Evolutionary conservation across 2,329 filamentous ascomycete genomes (phyloP).

Genomic region (Leptographium lundbergii): DNA sequence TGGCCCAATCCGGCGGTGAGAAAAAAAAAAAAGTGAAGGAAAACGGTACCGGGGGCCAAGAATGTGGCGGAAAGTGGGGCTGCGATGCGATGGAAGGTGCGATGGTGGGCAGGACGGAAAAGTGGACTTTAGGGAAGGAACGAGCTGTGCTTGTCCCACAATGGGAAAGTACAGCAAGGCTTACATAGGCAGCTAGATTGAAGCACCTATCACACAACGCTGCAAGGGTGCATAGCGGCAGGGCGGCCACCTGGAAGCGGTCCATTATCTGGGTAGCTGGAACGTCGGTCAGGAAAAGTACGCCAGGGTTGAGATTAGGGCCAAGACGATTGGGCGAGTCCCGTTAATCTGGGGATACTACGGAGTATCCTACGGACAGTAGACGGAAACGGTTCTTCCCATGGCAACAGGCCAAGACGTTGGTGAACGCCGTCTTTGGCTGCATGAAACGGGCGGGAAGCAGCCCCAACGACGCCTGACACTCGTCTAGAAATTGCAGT

Average conservation of each 20-base stretch:
- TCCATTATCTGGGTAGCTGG: background rate
- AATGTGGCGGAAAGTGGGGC: background rate
- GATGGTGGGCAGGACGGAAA: background rate
- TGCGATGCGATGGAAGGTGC: background rate
- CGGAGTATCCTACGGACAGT: too few relatives aligned
- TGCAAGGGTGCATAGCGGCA: background rate
- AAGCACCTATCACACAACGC: background rate
- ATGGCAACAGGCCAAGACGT: background rate
- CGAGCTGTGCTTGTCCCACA: background rate
- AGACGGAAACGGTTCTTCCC: background rate
- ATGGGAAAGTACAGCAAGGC: background rate
- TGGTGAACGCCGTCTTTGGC: background rate
- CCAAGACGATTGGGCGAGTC: background rate
- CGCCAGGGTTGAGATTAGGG: background rate
- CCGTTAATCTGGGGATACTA: too few relatives aligned
- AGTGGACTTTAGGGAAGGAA: background rate
- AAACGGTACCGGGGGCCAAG: background rate
- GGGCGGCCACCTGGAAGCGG: background rate
- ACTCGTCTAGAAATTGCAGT: too few relatives aligned
- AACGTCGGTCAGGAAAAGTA: background rate
- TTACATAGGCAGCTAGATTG: background rate
- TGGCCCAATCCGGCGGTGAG: conserved; percentile 9
- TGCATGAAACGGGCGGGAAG: too few relatives aligned
- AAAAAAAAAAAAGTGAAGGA: background rate
- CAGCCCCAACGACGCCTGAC: too few relatives aligned